Base-by-base conservation (phyloP, 2,329 filamentous ascomycete genomes). In the Verticillium nubilum region DNA sequence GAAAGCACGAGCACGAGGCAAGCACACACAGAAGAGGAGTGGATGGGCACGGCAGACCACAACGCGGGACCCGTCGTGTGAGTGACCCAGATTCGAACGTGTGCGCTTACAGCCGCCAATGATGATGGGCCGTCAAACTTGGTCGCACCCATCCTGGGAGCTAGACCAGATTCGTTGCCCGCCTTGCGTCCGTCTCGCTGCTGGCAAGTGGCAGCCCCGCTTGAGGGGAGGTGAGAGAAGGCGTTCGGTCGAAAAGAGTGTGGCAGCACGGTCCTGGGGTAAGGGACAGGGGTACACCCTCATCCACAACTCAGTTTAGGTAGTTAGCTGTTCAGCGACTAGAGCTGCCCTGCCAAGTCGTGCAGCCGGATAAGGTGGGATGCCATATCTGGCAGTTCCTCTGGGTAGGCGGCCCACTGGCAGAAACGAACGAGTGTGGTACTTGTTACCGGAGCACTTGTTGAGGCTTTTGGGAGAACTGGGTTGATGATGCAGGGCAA, bases 61-160 rank as follows among this genome's bases (percentile, higher is more conserved):
- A 31, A 42, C 37, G 25, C 29, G 37, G 54, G 33, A 56, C 37
- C 54, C 37, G 54, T 37, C 33, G 19, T 56, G 55, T 58, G 57
- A 56, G 54, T 63, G 61, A 53, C 47, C 54, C 28, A 62, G 55
- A 64, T 52, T 47, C 37, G 52, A 23, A 53, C 52, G 52, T 58
- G 52, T 80, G 78, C 77, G 78, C 78, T 80, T 79, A 78, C 68
- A 74, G 68, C 69, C 68, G 66, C 78, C 78, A 80, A 80, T 80
- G 69, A 74, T 69, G 67, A 65, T 65, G 68, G 69, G 63, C 64
- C 63, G 63, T 57, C 56, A 52, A 60, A 64, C 27, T 25, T 60
- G 59, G 59, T 59, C 63, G 61, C 59, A 61, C 56, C 37, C 27
- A 25, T 58, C 50, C 5, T 25, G 56, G 27, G 26, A 55, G 57